Evolutionary conservation across 768 basidiomycete genomes (phyloP).

Genomic region (Pilatotrama ljubarskyi): DNA sequence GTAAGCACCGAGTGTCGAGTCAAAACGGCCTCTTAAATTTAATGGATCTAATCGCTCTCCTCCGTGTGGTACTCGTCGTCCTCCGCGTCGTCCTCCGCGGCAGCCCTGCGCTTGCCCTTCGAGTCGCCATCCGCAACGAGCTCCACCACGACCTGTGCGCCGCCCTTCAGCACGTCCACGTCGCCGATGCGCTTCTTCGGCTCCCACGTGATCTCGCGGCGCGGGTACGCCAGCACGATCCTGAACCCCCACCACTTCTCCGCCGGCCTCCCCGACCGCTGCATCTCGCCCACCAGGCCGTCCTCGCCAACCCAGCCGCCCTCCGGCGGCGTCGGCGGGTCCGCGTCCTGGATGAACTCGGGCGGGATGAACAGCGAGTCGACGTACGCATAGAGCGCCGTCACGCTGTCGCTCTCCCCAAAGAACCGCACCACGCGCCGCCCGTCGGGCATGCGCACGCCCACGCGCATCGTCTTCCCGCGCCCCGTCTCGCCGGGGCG

Average conservation of each 20-base stretch:
- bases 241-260: slow-evolving; percentile 74
- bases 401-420: slow-evolving; percentile 47
- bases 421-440: slow-evolving; percentile 61
- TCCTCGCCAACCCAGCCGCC: slow-evolving; percentile 33
- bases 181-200: slow-evolving; percentile 41
- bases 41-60: slow-evolving; percentile 17
- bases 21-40: background rate
- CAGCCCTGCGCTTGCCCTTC: slow-evolving; percentile 21
- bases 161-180: slow-evolving; percentile 53
- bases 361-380: slow-evolving; percentile 59
- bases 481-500: slow-evolving; percentile 27
- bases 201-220: slow-evolving; percentile 58
- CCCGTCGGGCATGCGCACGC: slow-evolving; percentile 52
- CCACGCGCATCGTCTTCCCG: slow-evolving; percentile 52
- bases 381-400: slow-evolving; percentile 70
- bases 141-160: slow-evolving; percentile 70
- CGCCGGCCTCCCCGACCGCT: slow-evolving; percentile 22
- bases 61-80: slow-evolving; percentile 22
- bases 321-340: slow-evolving; percentile 45
- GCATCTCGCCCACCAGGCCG: slow-evolving; percentile 39
- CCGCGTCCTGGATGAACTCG: slow-evolving; percentile 37
- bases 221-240: slow-evolving; percentile 68
- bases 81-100: slow-evolving; percentile 28
- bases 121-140: slow-evolving; percentile 30
- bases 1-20: too few species aligned